These are phyloP conservation scores for Leishmania turanica DNA, from an alignment of 208 protist genomes.

Conservation along the genomic window DNA sequence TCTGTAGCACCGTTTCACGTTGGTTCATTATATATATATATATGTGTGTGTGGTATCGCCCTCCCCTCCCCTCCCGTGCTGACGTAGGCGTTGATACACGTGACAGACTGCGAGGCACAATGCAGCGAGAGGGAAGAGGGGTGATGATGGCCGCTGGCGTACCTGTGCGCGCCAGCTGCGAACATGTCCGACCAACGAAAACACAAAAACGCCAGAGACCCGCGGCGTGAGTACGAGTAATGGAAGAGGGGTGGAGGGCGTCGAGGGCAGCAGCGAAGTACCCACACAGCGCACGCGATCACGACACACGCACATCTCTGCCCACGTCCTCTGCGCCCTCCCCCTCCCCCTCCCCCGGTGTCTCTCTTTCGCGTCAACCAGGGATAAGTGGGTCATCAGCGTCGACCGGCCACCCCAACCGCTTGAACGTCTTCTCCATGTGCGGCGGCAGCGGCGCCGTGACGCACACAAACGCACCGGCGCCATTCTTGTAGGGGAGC, in stretches of 20 bases:
- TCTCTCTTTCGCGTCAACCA: constrained; percentile 37
- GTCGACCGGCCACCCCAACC: constrained; percentile 84
- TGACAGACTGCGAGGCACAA: neutral
- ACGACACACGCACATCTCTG: neutral
- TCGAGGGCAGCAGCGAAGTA: neutral
- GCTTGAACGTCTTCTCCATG: constrained; percentile 91
- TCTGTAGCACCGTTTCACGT: neutral
- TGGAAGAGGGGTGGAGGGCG: neutral
- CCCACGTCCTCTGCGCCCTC: neutral
- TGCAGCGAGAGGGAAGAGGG: neutral
- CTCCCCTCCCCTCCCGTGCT: neutral
- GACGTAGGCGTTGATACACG: neutral
- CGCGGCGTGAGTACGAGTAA: neutral
- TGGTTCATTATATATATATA: neutral
- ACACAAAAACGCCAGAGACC: neutral
- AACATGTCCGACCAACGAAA: neutral
- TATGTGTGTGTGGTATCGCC: too few relatives aligned
- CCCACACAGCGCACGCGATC: neutral
- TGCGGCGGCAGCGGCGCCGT: constrained; percentile 88
- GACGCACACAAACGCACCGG: constrained; percentile 85
- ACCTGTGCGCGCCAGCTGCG: too few relatives aligned
- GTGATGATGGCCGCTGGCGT: neutral
- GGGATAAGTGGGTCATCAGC: constrained; percentile 92
- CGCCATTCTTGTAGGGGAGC: constrained; percentile 88
- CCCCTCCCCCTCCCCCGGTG: neutral